Conservation (phyloP, 108 stramenopile genomes). For the Nitzschia sp. region DNA sequence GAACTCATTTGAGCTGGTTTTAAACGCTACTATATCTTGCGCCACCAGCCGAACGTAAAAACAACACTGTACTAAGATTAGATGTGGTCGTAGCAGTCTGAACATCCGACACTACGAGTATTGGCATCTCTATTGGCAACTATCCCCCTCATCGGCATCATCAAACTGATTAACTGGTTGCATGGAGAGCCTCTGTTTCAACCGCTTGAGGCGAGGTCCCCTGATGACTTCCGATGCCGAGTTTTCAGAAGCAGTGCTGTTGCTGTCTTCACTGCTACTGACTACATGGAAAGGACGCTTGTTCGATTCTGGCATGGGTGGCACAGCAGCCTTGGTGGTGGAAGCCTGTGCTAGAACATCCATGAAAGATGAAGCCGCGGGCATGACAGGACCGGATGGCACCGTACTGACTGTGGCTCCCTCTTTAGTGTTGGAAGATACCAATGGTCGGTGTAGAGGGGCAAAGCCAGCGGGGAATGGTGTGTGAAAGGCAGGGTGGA, state of each 20-base stretch:
- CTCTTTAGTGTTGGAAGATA: neutral
- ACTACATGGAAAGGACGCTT: conserved; percentile 3
- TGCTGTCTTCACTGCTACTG: conserved; percentile 11
- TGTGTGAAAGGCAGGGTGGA: neutral
- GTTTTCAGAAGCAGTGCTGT: conserved; percentile 6
- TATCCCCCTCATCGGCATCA: neutral
- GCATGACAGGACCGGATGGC: neutral
- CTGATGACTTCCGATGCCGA: neutral
- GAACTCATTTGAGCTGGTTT: too few species aligned
- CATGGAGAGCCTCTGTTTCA: conserved; percentile 18
- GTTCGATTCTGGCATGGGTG: neutral
- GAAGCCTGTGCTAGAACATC: conserved; percentile 8
- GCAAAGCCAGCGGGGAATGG: neutral
- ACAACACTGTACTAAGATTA: neutral
- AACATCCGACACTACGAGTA: too few species aligned
- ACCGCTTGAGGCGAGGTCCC: conserved; percentile 31
- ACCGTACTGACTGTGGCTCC: neutral
- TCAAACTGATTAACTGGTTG: conserved; percentile 1
- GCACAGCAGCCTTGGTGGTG: conserved; percentile 4
- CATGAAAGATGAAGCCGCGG: neutral
- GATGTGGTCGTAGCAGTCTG: neutral
- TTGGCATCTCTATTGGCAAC: too few species aligned
- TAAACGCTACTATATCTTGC: too few species aligned
- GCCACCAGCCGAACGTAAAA: too few species aligned
- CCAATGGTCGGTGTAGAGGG: conserved; percentile 7